Evolutionary conservation across 208 protist species (phyloP).

Genomic region (Trypanosoma congolense): DNA sequence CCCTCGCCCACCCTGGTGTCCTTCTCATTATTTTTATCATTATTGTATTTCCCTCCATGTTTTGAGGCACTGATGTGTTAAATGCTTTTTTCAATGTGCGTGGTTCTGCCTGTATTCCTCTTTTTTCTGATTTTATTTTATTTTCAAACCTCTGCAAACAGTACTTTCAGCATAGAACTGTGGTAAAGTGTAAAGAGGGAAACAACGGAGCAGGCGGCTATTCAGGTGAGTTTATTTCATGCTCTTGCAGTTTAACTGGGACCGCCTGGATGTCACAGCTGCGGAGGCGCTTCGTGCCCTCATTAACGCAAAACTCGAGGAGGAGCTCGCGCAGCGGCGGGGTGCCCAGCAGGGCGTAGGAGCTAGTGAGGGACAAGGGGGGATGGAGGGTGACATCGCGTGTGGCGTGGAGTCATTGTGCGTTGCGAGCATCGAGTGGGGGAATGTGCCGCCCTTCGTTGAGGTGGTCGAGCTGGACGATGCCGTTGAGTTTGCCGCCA

Average conservation of each 20-base stretch:
- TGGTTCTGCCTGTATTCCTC: no score
- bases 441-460: constrained; percentile 59
- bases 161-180: no score
- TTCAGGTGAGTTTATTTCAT: constrained; percentile 5
- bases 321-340: constrained; percentile 10
- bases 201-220: no score
- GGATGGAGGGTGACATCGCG: background rate
- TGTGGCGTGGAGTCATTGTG: constrained; percentile 38
- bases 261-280: constrained; percentile 58
- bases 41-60: no score
- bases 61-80: no score
- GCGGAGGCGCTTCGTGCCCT: constrained; percentile 56
- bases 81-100: no score
- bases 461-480: constrained; percentile 65
- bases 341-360: background rate
- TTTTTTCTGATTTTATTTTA: no score
- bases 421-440: constrained; percentile 62
- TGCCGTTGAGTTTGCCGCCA: constrained; percentile 25
- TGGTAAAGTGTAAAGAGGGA: background rate
- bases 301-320: constrained; percentile 47
- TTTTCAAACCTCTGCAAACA: no score
- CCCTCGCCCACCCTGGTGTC: no score
- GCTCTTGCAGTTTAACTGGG: constrained; percentile 63
- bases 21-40: no score
- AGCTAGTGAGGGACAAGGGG: background rate